Evolutionary conservation across 225 moss, liverwort and hornwort genomes (phyloP).

Genomic region (Bryoerythrophyllum caledonicum): DNA sequence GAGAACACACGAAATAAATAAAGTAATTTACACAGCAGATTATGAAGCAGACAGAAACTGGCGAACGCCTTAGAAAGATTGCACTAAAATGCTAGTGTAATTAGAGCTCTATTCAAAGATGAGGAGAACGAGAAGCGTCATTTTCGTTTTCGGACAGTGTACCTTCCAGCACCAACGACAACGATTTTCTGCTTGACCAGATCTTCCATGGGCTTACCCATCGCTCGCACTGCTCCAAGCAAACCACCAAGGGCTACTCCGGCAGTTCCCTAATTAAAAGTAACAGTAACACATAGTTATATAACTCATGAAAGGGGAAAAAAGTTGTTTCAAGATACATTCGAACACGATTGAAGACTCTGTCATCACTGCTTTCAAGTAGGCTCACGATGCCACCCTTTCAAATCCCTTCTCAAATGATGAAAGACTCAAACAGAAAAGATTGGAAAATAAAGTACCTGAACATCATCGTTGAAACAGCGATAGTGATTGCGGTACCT

Average conservation of each 20-base stretch:
- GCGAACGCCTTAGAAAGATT: not conserved
- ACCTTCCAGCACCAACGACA: constrained; percentile 94
- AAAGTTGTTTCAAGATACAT: not conserved
- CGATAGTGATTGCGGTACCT: constrained; percentile 81
- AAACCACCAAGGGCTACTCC: constrained; percentile 96
- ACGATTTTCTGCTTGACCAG: constrained; percentile 87
- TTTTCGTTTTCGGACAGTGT: constrained; percentile 17
- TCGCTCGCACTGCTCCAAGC: constrained; percentile 94
- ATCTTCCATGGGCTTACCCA: constrained; percentile 85
- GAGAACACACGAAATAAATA: constrained; percentile 18
- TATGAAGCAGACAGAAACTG: not conserved
- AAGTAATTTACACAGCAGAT: not conserved
- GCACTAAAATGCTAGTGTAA: not conserved
- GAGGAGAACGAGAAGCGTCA: constrained; percentile 6
- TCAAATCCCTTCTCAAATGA: not conserved
- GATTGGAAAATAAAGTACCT: constrained; percentile 40
- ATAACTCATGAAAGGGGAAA: not conserved
- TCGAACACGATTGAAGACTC: not conserved
- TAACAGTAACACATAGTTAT: constrained; percentile 10
- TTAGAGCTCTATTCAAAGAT: constrained; percentile 8
- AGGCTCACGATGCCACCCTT: not conserved
- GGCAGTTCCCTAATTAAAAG: constrained; percentile 69
- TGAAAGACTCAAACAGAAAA: not conserved
- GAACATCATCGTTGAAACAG: constrained; percentile 96
- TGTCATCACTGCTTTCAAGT: constrained; percentile 3